Evolutionary conservation across 495 filamentous ascomycete species (phyloP).

Genomic region (Pseudotulostoma volvatum): DNA sequence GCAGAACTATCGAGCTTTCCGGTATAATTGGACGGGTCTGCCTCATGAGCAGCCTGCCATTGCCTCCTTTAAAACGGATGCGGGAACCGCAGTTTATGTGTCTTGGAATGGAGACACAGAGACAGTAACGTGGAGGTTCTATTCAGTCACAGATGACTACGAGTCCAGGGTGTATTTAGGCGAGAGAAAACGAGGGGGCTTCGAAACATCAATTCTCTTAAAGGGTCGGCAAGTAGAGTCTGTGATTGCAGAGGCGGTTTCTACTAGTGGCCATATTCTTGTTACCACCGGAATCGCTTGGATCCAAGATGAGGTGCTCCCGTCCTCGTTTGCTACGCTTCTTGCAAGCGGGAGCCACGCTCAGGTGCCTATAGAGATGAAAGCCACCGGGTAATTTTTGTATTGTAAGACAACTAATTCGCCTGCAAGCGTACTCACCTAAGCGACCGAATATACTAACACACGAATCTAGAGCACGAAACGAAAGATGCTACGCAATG

Average conservation of each 20-base stretch:
- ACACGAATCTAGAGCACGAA: too few species aligned
- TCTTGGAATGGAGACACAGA: slow-evolving; percentile 31
- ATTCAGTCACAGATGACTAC: slow-evolving; percentile 18
- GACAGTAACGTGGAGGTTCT: slow-evolving; percentile 23
- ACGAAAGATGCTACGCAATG: too few species aligned
- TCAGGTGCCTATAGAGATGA: too few species aligned
- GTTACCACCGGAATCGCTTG: slow-evolving; percentile 9
- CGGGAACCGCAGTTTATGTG: slow-evolving; percentile 20
- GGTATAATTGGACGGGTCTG: slow-evolving; percentile 22
- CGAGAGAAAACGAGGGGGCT: slow-evolving; percentile 17
- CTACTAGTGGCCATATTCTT: slow-evolving; percentile 12
- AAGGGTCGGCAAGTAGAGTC: slow-evolving; percentile 8
- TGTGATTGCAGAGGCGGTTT: slow-evolving; percentile 9
- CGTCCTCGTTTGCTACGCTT: too few species aligned
- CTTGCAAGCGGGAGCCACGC: too few species aligned
- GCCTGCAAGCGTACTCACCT: too few species aligned
- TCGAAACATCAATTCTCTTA: slow-evolving; percentile 20
- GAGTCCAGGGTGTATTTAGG: slow-evolving; percentile 21
- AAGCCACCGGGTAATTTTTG: too few species aligned
- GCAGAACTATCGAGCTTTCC: slow-evolving; percentile 21
- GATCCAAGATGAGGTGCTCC: slow-evolving; percentile 12
- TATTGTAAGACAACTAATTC: too few species aligned
- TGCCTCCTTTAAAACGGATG: slow-evolving; percentile 14
- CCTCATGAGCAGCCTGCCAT: slow-evolving; percentile 20
- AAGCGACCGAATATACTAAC: too few species aligned